Evolutionary conservation across 805 yeast species (phyloP).

Genomic region (Pichia manshurica): DNA sequence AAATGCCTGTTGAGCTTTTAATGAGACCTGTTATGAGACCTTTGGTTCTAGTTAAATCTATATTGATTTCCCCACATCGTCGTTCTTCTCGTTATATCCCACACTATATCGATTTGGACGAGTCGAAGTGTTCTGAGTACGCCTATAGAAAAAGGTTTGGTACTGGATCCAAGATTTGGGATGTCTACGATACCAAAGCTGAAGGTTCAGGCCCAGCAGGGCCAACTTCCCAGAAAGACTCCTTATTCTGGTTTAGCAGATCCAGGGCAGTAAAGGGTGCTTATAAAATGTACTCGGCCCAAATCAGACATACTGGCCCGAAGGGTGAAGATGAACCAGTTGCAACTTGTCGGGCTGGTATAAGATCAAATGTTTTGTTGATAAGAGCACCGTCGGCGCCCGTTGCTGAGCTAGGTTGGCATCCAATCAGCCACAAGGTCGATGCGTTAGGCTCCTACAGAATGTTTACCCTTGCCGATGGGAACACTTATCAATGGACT

Average conservation of each 20-base stretch:
- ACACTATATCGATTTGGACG: constrained; percentile 40
- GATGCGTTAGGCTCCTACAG: constrained; percentile 59
- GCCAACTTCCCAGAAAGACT: constrained; percentile 37
- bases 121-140: constrained; percentile 33
- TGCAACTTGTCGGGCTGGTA: constrained; percentile 55
- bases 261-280: constrained; percentile 67
- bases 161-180: constrained; percentile 52
- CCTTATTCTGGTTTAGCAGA: constrained; percentile 49
- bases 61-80: constrained; percentile 51
- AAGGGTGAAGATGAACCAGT: constrained; percentile 51
- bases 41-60: constrained; percentile 47
- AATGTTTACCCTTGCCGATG: constrained; percentile 55
- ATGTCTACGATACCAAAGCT: constrained; percentile 44
- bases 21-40: constrained; percentile 59
- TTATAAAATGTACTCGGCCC: constrained; percentile 47
- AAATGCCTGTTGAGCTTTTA: constrained; percentile 55
- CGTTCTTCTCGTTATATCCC: constrained; percentile 53
- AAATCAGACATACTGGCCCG: constrained; percentile 37
- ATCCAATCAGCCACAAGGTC: constrained; percentile 50
- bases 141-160: constrained; percentile 53
- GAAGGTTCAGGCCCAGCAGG: constrained; percentile 35
- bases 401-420: constrained; percentile 59
- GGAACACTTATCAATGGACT: constrained; percentile 61
- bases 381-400: constrained; percentile 46
- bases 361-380: constrained; percentile 52